Conservation (phyloP, 768 basidiomycete genomes). For the Agaricus subrufescens region DNA sequence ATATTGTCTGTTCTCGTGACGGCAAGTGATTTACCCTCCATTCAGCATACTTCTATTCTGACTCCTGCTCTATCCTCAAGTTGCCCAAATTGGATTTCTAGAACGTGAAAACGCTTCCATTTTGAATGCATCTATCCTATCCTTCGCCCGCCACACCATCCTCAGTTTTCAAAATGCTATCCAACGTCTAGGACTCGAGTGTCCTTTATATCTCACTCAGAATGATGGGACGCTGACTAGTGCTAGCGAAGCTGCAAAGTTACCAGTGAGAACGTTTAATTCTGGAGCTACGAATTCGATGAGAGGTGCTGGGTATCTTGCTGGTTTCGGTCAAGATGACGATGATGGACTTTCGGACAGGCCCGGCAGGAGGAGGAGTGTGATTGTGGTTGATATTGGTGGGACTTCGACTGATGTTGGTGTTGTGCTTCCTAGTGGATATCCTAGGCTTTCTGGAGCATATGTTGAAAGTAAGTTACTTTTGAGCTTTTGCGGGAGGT, state of each 20-base stretch:
- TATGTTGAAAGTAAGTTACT: constrained; percentile 37
- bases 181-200: constrained; percentile 37
- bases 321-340: constrained; percentile 24
- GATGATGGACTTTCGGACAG: constrained; percentile 7
- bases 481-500: not conserved
- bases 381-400: constrained; percentile 59
- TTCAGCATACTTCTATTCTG: not conserved
- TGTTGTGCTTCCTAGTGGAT: constrained; percentile 52
- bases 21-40: constrained; percentile 16
- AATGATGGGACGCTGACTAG: constrained; percentile 54
- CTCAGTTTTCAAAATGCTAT: constrained; percentile 49
- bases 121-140: constrained; percentile 59
- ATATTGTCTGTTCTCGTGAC: constrained; percentile 51
- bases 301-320: constrained; percentile 61
- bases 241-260: constrained; percentile 41
- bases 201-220: constrained; percentile 55
- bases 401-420: constrained; percentile 67
- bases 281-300: constrained; percentile 67
- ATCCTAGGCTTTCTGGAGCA: constrained; percentile 60
- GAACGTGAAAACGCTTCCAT: constrained; percentile 68
- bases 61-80: constrained; percentile 17
- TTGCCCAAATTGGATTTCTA: constrained; percentile 54
- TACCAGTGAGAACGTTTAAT: constrained; percentile 62
- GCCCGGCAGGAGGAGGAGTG: constrained; percentile 19
- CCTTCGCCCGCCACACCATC: constrained; percentile 54